These are phyloP conservation scores for Parastagonospora nodorum DNA, from an alignment of 2,329 filamentous ascomycete genomes.

Conservation along the genomic window DNA sequence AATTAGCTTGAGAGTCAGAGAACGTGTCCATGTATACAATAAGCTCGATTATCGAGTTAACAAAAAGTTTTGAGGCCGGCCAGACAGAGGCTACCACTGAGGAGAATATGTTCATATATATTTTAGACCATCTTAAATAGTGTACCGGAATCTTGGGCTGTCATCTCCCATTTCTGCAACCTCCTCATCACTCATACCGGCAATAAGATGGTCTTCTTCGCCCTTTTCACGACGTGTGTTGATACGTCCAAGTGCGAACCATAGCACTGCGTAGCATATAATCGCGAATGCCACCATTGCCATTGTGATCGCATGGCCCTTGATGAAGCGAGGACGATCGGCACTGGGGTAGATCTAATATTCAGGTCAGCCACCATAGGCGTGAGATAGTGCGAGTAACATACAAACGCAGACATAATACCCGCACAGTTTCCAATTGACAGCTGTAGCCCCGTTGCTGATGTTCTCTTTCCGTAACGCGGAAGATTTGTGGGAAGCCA, in stretches of 20 bases:
- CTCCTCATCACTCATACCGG: slow-evolving; percentile 50
- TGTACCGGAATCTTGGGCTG: slow-evolving; percentile 52
- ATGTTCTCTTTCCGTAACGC: slow-evolving; percentile 76
- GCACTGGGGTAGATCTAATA: slow-evolving; percentile 52
- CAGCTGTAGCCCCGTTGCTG: slow-evolving; percentile 72
- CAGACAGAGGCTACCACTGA: no score
- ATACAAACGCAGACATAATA: slow-evolving; percentile 74
- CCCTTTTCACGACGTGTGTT: slow-evolving; percentile 48
- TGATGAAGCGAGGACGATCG: slow-evolving; percentile 54
- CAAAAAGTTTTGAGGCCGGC: no score
- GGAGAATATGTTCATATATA: no score
- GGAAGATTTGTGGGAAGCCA: slow-evolving; percentile 72
- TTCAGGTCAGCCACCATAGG: slow-evolving; percentile 7
- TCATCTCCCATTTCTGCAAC: slow-evolving; percentile 53
- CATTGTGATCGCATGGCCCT: slow-evolving; percentile 59
- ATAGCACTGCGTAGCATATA: slow-evolving; percentile 46
- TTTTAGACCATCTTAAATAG: slow-evolving; percentile 22
- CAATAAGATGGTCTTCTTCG: slow-evolving; percentile 47
- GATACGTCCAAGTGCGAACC: slow-evolving; percentile 43
- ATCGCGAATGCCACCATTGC: slow-evolving; percentile 54
- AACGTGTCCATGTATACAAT: no score
- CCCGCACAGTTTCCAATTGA: slow-evolving; percentile 73
- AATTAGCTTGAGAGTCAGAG: no score
- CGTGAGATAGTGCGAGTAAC: slow-evolving; percentile 18
- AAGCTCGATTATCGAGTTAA: no score